Evolutionary conservation across 2,329 filamentous ascomycete genomes (phyloP).

Genomic region (Aspergillus alliaceus): DNA sequence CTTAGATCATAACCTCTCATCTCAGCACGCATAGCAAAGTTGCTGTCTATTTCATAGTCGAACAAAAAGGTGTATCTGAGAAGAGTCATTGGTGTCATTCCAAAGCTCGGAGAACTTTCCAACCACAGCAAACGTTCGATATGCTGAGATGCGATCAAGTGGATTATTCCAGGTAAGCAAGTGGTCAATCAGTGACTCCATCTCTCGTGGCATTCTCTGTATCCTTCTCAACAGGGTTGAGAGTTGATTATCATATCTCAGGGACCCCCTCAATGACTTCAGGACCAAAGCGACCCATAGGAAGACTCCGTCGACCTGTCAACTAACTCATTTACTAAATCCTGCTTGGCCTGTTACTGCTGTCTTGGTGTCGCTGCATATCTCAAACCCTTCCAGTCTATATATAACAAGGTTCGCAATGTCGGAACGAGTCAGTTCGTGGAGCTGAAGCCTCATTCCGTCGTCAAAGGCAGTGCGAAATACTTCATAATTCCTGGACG

Average conservation of each 20-base stretch:
- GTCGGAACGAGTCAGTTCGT: background rate
- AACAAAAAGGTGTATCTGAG: background rate
- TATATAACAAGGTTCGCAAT: background rate
- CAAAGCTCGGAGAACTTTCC: background rate
- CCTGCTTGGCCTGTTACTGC: background rate
- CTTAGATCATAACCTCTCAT: background rate
- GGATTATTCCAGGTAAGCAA: background rate
- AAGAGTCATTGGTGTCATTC: background rate
- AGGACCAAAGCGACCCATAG: background rate
- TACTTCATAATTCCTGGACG: background rate
- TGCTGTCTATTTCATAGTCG: background rate
- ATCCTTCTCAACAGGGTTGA: background rate
- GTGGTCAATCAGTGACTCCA: background rate
- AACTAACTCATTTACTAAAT: background rate
- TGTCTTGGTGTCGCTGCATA: background rate
- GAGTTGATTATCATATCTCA: background rate
- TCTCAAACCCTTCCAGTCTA: background rate
- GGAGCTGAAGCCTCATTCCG: background rate
- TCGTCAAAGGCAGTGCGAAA: background rate
- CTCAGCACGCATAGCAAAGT: background rate
- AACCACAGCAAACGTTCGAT: background rate
- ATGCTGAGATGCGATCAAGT: background rate
- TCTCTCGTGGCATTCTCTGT: background rate
- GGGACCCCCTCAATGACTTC: background rate
- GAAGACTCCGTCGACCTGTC: background rate